Percentiles rank a stretch among this genome's conserved stretches.
Evolutionary conservation across 352 stramenopile genomes (phyloP).

Genomic region (Aphanomyces stellatus): DNA sequence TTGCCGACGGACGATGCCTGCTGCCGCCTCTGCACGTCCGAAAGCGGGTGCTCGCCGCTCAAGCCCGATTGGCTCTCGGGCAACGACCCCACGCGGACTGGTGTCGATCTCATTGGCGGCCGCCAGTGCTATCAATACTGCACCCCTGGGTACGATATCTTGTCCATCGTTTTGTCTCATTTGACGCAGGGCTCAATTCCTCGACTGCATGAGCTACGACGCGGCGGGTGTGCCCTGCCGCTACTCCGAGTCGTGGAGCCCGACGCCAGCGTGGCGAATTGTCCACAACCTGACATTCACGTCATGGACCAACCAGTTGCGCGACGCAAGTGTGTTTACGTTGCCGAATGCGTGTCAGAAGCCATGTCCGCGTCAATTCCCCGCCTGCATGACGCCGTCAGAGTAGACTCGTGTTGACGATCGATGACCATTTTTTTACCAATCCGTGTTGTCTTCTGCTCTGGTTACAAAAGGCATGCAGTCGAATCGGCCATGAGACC

Average conservation of each 20-base stretch:
- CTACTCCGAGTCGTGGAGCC: neutral
- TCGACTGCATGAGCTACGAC: constrained; percentile 15
- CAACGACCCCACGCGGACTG: neutral
- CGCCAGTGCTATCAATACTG: neutral
- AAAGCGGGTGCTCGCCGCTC: neutral
- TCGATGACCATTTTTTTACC: too few relatives aligned
- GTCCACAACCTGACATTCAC: constrained; percentile 18
- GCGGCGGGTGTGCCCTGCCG: neutral
- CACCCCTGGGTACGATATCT: constrained; percentile 1
- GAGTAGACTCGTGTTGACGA: neutral
- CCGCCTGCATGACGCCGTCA: neutral
- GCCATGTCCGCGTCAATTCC: neutral
- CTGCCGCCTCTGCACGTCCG: neutral
- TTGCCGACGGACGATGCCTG: neutral
- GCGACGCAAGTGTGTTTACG: neutral
- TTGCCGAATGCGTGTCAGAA: neutral
- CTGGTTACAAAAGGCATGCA: too few relatives aligned
- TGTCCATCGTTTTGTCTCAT: neutral
- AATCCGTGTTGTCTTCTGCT: too few relatives aligned
- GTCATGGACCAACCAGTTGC: neutral
- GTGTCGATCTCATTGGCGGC: neutral
- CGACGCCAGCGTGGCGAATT: neutral
- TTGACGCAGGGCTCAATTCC: constrained; percentile 1
- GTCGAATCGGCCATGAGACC: too few relatives aligned
- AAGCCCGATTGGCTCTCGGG: constrained; percentile 9